Evolutionary conservation across 2,329 filamentous ascomycete genomes (phyloP).

Genomic region (Aspergillus vadensis): DNA sequence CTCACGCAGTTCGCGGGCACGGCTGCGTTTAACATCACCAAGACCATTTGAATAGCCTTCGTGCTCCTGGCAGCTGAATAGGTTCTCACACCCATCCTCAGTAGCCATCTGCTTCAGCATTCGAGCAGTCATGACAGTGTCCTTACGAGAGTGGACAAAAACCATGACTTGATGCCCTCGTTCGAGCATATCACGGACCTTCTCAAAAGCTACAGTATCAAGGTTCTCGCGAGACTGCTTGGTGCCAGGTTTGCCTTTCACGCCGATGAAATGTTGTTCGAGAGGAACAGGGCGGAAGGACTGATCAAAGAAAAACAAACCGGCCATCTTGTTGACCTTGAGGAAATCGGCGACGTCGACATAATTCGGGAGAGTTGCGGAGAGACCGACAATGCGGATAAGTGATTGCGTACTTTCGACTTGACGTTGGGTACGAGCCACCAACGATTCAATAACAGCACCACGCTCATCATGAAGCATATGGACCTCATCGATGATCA

Average conservation of each 20-base stretch:
- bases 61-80: conserved; percentile 80
- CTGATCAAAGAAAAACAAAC: conserved; percentile 93
- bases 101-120: conserved; percentile 83
- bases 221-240: conserved; percentile 86
- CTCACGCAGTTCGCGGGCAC: conserved; percentile 83
- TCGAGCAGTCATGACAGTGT: conserved; percentile 85
- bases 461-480: conserved; percentile 99
- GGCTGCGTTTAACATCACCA: conserved; percentile 81
- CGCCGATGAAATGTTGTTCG: conserved; percentile 95
- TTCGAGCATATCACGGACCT: conserved; percentile 90
- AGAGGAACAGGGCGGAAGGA: conserved; percentile 95
- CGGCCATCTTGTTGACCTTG: conserved; percentile 89
- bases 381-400: conserved; percentile 93
- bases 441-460: conserved; percentile 91
- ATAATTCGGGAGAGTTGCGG: conserved; percentile 94
- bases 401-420: conserved; percentile 97
- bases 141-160: conserved; percentile 94
- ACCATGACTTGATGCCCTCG: conserved; percentile 98
- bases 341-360: conserved; percentile 96
- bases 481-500: conserved; percentile 98
- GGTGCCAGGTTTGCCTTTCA: conserved; percentile 80
- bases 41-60: conserved; percentile 78
- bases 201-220: conserved; percentile 85
- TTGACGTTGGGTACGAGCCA: conserved; percentile 90
- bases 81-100: conserved; percentile 74